Conservation (phyloP, 768 basidiomycete species). For the Tubosaeta sp. region DNA sequence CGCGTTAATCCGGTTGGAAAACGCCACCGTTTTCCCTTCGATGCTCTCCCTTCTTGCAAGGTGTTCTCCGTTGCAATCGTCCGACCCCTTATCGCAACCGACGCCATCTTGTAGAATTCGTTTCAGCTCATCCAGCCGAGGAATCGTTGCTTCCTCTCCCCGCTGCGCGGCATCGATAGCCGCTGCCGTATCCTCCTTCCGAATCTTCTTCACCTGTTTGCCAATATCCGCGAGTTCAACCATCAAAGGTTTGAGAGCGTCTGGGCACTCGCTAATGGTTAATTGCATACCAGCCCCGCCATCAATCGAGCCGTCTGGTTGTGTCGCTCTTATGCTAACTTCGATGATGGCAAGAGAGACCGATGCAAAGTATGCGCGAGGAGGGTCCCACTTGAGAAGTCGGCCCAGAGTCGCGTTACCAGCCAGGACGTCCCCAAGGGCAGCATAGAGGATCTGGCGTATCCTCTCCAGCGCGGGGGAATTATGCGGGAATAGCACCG, state of each 20-base stretch:
- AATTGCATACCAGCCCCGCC: conserved; percentile 51
- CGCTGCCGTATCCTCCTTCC: conserved; percentile 48
- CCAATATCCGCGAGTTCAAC: conserved; percentile 56
- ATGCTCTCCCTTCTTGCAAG: conserved; percentile 43
- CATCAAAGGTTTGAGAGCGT: conserved; percentile 66
- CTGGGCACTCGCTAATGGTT: conserved; percentile 58
- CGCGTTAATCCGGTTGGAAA: conserved; percentile 74
- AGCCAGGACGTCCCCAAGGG: conserved; percentile 67
- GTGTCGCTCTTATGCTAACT: conserved; percentile 51
- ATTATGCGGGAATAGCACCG: conserved; percentile 39
- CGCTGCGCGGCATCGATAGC: conserved; percentile 41
- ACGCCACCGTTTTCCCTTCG: conserved; percentile 62
- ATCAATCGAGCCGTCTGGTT: conserved; percentile 44
- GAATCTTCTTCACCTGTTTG: conserved; percentile 42
- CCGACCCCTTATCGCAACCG: conserved; percentile 32
- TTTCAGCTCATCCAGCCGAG: conserved; percentile 57
- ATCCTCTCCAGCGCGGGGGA: conserved; percentile 68
- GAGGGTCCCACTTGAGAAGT: conserved; percentile 57
- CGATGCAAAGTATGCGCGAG: conserved; percentile 75
- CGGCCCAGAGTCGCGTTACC: conserved; percentile 48
- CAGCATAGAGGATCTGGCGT: conserved; percentile 83
- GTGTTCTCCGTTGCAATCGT: conserved; percentile 14
- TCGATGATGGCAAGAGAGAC: conserved; percentile 72
- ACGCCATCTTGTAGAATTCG: conserved; percentile 57
- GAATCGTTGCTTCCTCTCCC: conserved; percentile 34